phyloP scores from a whole-genome alignment of 805 yeast genomes.

The Myxozyma udenii region DNA sequence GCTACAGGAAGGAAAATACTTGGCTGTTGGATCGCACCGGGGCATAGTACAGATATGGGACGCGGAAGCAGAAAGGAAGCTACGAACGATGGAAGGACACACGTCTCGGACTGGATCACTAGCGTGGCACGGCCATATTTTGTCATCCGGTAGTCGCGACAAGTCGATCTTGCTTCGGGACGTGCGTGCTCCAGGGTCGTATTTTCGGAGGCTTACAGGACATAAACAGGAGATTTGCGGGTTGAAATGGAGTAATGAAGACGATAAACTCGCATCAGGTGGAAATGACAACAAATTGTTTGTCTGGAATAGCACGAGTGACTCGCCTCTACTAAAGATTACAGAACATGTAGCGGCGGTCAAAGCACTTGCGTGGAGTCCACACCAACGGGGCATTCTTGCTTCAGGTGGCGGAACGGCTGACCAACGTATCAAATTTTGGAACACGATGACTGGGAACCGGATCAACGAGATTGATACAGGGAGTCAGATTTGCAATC shows the following conservation, averaged over 20 bases:
- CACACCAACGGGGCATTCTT: slow-evolving; percentile 88
- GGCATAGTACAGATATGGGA: slow-evolving; percentile 96
- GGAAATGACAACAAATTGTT: slow-evolving; percentile 86
- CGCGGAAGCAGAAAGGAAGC: slow-evolving; percentile 72
- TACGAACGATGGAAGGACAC: slow-evolving; percentile 92
- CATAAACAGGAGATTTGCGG: slow-evolving; percentile 98
- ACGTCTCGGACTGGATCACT: slow-evolving; percentile 74
- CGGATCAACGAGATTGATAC: slow-evolving; percentile 81
- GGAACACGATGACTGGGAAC: slow-evolving; percentile 83
- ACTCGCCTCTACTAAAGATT: slow-evolving; percentile 66
- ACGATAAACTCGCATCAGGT: slow-evolving; percentile 89
- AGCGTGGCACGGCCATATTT: slow-evolving; percentile 90
- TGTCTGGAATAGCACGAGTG: slow-evolving; percentile 80
- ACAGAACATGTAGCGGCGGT: slow-evolving; percentile 91
- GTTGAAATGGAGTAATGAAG: slow-evolving; percentile 86
- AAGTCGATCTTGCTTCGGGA: slow-evolving; percentile 82
- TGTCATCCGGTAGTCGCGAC: slow-evolving; percentile 86
- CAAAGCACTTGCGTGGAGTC: slow-evolving; percentile 96
- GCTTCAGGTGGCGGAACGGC: slow-evolving; percentile 98
- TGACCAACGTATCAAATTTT: slow-evolving; percentile 81
- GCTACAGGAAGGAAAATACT: slow-evolving; percentile 92
- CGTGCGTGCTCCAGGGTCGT: slow-evolving; percentile 83
- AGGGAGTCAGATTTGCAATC: slow-evolving; percentile 93
- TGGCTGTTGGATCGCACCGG: slow-evolving; percentile 84
- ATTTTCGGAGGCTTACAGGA: slow-evolving; percentile 60